Percentiles rank a stretch among this genome's conserved stretches.
Evolutionary conservation across 2,329 filamentous ascomycete species (phyloP).

Genomic region (Claviceps sorghi): DNA sequence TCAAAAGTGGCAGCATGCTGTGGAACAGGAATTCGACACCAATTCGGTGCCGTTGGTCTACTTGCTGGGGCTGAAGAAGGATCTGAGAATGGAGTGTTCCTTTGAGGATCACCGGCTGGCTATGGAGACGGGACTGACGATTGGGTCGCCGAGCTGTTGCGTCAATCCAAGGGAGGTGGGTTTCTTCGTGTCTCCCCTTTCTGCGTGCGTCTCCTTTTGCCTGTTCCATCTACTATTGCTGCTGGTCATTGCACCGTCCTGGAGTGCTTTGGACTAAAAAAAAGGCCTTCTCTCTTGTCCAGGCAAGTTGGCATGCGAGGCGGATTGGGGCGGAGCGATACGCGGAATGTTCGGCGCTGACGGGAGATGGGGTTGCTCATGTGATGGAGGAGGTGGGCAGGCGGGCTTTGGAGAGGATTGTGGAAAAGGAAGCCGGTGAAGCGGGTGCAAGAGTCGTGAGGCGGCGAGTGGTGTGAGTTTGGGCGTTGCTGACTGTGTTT

Average conservation of each 20-base stretch:
- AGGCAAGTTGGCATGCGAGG: slow-evolving; percentile 20
- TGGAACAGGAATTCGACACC: background rate
- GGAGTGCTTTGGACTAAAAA: background rate
- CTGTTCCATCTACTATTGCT: background rate
- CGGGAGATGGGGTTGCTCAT: slow-evolving; percentile 19
- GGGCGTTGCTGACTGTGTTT: background rate
- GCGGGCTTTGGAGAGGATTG: slow-evolving; percentile 12
- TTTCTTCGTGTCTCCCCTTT: background rate
- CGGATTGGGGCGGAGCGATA: slow-evolving; percentile 17
- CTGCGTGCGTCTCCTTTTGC: background rate
- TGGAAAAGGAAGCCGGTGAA: background rate
- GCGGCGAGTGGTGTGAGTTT: background rate
- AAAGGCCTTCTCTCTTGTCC: background rate
- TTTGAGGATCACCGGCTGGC: slow-evolving; percentile 6
- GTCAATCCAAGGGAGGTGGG: slow-evolving; percentile 17
- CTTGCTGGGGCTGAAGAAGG: slow-evolving; percentile 22
- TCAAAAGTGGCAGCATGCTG: slow-evolving; percentile 12
- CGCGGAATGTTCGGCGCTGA: slow-evolving; percentile 22
- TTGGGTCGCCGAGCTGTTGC: slow-evolving; percentile 14
- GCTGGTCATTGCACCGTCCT: background rate
- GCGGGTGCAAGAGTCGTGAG: background rate
- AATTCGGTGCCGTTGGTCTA: slow-evolving; percentile 13
- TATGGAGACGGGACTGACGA: background rate
- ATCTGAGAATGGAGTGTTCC: slow-evolving; percentile 10
- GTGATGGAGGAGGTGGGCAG: slow-evolving; percentile 15